phyloP scores from a whole-genome alignment of 345 rosid species.

The Moringa oleifera region DNA sequence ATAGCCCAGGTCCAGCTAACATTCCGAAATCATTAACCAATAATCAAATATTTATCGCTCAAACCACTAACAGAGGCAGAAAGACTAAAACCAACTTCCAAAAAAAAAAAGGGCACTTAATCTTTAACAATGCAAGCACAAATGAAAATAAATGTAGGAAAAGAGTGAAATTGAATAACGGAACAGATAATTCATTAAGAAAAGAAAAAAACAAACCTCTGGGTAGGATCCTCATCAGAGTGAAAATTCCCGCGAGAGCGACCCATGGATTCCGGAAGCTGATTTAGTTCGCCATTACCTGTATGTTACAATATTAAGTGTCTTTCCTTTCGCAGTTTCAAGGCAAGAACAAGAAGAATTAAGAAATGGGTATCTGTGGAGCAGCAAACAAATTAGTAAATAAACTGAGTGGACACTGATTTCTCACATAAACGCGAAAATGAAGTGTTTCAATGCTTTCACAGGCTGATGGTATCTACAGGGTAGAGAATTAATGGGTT shows the following conservation, averaged over 20 bases:
- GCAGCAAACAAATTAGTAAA: too few species aligned
- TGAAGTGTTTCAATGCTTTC: too few species aligned
- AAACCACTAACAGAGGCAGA: neutral
- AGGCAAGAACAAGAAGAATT: too few species aligned
- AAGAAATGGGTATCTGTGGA: too few species aligned
- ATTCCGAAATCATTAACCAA: too few species aligned
- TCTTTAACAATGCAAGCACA: neutral
- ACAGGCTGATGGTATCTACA: too few species aligned
- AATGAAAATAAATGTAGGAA: neutral
- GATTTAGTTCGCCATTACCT: constrained; percentile 17
- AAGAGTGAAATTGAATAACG: too few species aligned
- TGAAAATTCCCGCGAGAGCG: constrained; percentile 95
- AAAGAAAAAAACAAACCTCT: constrained; percentile 44
- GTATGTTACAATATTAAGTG: neutral
- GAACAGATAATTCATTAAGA: neutral
- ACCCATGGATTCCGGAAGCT: constrained; percentile 49
- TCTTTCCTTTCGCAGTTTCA: neutral
- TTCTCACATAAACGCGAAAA: too few species aligned
- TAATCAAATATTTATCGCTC: neutral
- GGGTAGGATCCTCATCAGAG: constrained; percentile 91
- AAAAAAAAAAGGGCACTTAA: too few species aligned
- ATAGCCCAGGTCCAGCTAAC: too few species aligned
- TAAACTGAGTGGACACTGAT: too few species aligned
- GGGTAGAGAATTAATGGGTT: too few species aligned
- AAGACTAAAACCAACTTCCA: neutral